These are phyloP conservation scores for Cadophora sp. DNA, from an alignment of 2,329 filamentous ascomycete genomes.

Conservation along the genomic window DNA sequence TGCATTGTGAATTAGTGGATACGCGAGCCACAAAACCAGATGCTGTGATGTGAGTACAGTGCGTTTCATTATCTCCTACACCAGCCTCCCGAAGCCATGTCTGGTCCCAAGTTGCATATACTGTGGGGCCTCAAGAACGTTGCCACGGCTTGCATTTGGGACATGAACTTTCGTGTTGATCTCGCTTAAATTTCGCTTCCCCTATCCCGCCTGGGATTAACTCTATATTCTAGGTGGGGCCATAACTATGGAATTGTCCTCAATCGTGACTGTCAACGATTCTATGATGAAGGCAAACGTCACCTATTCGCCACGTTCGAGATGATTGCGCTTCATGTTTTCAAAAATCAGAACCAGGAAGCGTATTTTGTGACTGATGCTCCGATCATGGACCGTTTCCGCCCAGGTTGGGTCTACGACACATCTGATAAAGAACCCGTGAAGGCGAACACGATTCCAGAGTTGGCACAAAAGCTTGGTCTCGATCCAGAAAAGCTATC, in stretches of 20 bases:
- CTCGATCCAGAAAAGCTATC: constrained; percentile 47
- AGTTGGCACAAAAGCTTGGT: constrained; percentile 49
- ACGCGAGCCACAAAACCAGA: constrained; percentile 48
- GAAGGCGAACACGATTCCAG: constrained; percentile 49
- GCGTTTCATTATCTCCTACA: background rate
- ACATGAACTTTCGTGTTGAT: background rate
- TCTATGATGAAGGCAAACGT: constrained; percentile 48
- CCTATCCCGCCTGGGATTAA: background rate
- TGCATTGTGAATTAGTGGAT: constrained; percentile 52
- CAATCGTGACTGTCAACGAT: constrained; percentile 49
- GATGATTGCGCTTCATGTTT: background rate
- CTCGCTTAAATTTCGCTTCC: background rate
- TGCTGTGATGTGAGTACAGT: constrained; percentile 29
- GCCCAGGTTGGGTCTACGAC: constrained; percentile 46
- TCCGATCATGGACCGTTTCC: constrained; percentile 51
- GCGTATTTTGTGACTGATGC: constrained; percentile 52
- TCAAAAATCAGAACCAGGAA: constrained; percentile 49
- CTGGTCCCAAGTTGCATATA: background rate
- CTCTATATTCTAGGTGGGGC: constrained; percentile 36
- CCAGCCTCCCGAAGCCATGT: background rate
- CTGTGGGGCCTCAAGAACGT: too few species aligned
- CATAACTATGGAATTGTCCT: constrained; percentile 54
- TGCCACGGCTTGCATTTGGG: too few species aligned
- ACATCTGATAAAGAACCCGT: constrained; percentile 51
- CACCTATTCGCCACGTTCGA: constrained; percentile 53